Evolutionary conservation across 192 early-diverging fungal species (phyloP), one percentile per base, ranked within the genome.

Genomic region (Entomortierella chlamydospora): DNA sequence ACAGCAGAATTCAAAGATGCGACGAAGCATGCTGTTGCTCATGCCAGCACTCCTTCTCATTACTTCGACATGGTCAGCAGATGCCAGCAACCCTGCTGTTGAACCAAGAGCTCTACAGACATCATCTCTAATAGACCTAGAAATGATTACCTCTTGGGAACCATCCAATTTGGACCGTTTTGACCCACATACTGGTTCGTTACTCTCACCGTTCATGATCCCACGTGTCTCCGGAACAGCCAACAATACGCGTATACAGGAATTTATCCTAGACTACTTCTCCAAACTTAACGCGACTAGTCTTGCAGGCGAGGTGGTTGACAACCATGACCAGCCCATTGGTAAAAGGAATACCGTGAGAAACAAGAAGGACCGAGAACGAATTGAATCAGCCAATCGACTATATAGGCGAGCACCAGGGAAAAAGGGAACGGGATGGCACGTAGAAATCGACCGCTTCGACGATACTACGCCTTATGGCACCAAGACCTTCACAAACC

Each of bases 401-500:
- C 55, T 72, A 2, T 64, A 50, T 39, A 53, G 61, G 58, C 61
- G 68, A 1, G 67, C 57, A 0, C 56, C 60, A 4, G 61, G 47
- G 1, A 60, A 22, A 0, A 45, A 45, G 5, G 67, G 68, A 33
- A 70, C 61, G 2, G 88, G 88, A 3, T 99, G 95, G 90, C 76
- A 87, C 58, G 88, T 98, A 1, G 94, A 96, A 59, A 63, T 87
- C 66, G 96, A 97, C 71, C 76, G 76, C 18, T 99, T 99, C 66
- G 86, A 72, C 22, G 91, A 85, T 15, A 61, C 67, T 15, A 99
- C 97, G 7, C 97, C 97, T 15, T 68, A 86, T 52, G 97, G 97
- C 8, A 26, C 69, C 31, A 92, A 89, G 58, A 61, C 72, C 1
- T 96, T 99, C 79, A 87, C 87, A 54, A 99, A 99, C 83, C 89